A percentile compares a stretch with the other conserved stretches of the same genome.
Evolutionary conservation across 1,139 yeast genomes (phyloP).

Genomic region (Hansenula sp.): DNA sequence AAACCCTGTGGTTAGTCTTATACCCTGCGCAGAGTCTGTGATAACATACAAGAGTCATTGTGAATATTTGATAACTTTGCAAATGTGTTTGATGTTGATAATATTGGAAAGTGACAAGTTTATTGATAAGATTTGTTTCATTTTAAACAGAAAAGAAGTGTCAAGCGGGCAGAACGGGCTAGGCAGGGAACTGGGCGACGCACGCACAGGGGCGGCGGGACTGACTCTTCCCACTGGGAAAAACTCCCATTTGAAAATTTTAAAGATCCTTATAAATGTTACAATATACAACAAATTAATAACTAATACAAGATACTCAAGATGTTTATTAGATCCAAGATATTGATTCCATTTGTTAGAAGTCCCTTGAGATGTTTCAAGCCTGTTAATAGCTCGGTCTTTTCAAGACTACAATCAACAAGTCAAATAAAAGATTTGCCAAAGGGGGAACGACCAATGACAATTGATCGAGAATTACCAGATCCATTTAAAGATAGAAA

Average conservation of each 20-base stretch:
- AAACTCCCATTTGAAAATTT: neutral
- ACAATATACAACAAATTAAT: too few species aligned
- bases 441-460: constrained; percentile 37
- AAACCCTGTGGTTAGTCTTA: neutral
- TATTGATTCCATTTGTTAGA: neutral
- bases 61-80: neutral
- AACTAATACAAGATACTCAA: neutral
- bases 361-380: neutral
- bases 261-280: too few species aligned
- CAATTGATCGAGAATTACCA: constrained; percentile 64
- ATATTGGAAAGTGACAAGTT: neutral
- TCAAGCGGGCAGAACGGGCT: too few species aligned
- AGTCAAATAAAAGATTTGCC: constrained; percentile 1
- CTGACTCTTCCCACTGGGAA: too few species aligned
- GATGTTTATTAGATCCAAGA: constrained; percentile 3
- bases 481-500: constrained; percentile 64
- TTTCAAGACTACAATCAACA: constrained; percentile 9
- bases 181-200: neutral
- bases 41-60: neutral
- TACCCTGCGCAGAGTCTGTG: too few species aligned
- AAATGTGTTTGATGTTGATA: too few species aligned
- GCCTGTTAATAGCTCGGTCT: neutral
- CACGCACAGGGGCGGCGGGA: neutral
- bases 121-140: neutral
- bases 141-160: too few species aligned